Conservation (phyloP, 2,329 filamentous ascomycete genomes). For the Aspergillus fumigatus region DNA sequence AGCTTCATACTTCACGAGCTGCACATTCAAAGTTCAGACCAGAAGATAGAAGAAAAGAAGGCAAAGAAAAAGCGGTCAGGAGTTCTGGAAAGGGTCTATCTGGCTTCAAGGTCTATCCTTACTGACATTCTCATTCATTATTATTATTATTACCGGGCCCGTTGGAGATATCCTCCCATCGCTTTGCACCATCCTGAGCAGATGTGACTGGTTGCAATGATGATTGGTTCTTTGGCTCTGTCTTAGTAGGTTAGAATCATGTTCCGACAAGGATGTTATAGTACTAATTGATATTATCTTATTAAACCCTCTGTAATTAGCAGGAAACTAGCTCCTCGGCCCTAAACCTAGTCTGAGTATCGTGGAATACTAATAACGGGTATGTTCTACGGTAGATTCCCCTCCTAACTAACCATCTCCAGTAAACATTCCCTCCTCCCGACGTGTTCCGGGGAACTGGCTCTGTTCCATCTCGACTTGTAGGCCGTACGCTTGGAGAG, state of each 20-base stretch:
- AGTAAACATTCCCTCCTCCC: conserved; percentile 14
- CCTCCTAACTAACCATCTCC: background rate
- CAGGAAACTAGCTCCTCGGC: background rate
- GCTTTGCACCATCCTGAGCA: conserved; percentile 10
- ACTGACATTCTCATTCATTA: background rate
- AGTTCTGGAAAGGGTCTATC: conserved; percentile 6
- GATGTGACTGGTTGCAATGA: conserved; percentile 1
- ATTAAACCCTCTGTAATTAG: background rate
- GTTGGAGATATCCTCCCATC: conserved; percentile 5
- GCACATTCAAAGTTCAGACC: background rate
- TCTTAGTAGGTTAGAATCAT: background rate
- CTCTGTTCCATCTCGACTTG: conserved; percentile 1
- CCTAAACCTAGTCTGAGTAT: background rate
- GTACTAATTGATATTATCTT: background rate
- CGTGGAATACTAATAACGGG: background rate
- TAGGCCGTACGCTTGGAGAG: background rate
- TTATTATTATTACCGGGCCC: too few species aligned
- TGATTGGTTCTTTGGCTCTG: conserved; percentile 1
- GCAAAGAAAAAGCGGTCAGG: conserved; percentile 16
- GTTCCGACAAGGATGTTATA: background rate
- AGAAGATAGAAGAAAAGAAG: conserved; percentile 1
- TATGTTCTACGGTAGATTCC: too few species aligned
- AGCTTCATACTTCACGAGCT: background rate
- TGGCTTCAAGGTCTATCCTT: conserved; percentile 9
- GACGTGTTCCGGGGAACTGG: conserved; percentile 23